Evolutionary conservation across 2,329 filamentous ascomycete genomes (phyloP), one percentile per base, ranked within the genome.

Genomic region (Xylaria hypoxylon): DNA sequence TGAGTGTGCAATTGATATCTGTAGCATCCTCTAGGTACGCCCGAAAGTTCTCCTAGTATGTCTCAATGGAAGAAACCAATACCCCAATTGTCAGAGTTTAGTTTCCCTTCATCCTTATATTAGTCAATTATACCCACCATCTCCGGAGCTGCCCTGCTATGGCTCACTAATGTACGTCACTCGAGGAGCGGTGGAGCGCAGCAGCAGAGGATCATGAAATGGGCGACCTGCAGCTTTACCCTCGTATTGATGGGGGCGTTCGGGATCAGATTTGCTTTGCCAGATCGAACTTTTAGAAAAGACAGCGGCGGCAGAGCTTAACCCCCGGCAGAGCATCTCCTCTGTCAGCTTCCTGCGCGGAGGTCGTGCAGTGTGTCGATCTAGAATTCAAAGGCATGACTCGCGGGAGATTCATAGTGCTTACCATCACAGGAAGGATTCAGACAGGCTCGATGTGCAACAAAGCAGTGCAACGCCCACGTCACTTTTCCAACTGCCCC

Each of bases 401-500:
- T 53, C 59, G 59, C 59, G 42, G 45, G 28, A 15, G 22, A 42
- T 53, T 42, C 31, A 15, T 28, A 51, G 50, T 52, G 51, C 44
- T 53, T 51, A 53, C 57, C 63, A 57, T 65, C 47, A 7, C 59
- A 45, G 40, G 13, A 44, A 19, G 38, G 28, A 15, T 58, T 57
- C 10, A 40, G 31, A 51, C 62, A 35, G 31, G 33, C 47, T 51
- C 22, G 33, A 47, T 42, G 22, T 51, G 44, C 59, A 48, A 40
- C 17, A 47, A 61, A 33, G 59, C 61, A 52, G 35, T 59, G 40
- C 62, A 51, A 60, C 59, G n/a, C 42, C 47, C 67, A 72, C 68
- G 70, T 66, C 68, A 67, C 59, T 71, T 67, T 65, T 67, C 69
- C 71, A 70, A 58, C 63, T 68, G 40, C 66, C 71, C 68, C 70